Conservation (phyloP, 2,329 filamentous ascomycete genomes). For the Ascochyta rabiei region DNA sequence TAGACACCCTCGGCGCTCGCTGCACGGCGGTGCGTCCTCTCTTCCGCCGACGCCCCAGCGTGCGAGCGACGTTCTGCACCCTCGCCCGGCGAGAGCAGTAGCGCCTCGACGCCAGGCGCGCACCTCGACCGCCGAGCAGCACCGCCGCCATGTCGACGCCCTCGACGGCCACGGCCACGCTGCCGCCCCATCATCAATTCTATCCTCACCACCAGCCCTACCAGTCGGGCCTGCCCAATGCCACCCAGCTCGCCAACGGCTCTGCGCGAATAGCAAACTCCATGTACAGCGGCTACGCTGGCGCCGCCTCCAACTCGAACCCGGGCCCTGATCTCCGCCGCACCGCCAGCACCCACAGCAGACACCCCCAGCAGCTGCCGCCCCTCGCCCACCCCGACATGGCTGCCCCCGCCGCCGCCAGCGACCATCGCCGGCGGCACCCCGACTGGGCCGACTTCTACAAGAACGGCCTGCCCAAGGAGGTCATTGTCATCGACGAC, state of each 20-base stretch:
- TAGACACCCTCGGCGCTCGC: not conserved
- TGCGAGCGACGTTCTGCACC: conserved; percentile 12
- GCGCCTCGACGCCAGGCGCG: conserved; percentile 36
- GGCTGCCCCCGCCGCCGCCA: conserved; percentile 21
- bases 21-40: conserved; percentile 14
- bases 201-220: conserved; percentile 48
- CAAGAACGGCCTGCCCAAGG: conserved; percentile 54
- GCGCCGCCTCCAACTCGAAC: conserved; percentile 42
- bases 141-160: conserved; percentile 50
- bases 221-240: conserved; percentile 41
- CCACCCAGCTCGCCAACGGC: conserved; percentile 39
- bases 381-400: conserved; percentile 39
- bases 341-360: conserved; percentile 35
- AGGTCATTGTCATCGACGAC: conserved; percentile 61
- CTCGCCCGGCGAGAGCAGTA: conserved; percentile 28
- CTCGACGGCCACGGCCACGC: conserved; percentile 51
- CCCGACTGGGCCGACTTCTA: conserved; percentile 53
- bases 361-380: conserved; percentile 42
- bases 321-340: conserved; percentile 42
- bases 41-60: too few relatives aligned
- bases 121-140: conserved; percentile 28
- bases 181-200: conserved; percentile 49
- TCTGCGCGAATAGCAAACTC: conserved; percentile 43
- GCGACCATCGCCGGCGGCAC: conserved; percentile 35
- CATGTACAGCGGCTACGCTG: conserved; percentile 49